These are phyloP conservation scores for Gaertneriomyces semiglobifer DNA, from an alignment of 192 early-diverging fungal genomes.

Conservation along the genomic window DNA sequence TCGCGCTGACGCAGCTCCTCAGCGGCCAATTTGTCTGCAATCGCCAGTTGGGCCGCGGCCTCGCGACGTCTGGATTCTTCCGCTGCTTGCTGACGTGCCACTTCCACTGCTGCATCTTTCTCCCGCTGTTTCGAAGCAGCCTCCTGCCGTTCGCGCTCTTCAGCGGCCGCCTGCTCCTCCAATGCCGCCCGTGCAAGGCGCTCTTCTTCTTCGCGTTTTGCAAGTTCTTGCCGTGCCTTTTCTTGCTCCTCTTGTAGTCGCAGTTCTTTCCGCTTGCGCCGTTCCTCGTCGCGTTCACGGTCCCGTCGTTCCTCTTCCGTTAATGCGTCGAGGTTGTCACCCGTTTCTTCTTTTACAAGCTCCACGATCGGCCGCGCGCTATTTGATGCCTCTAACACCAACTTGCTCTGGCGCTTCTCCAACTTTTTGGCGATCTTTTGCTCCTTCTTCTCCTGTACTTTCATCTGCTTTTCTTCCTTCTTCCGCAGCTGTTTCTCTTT, in stretches of 20 bases:
- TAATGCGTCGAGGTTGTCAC: neutral
- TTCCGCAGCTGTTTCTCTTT: neutral
- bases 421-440: neutral
- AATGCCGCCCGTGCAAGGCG: too few relatives aligned
- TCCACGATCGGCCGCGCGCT: neutral
- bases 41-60: too few relatives aligned
- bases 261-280: neutral
- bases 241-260: neutral
- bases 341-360: neutral
- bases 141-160: too few relatives aligned
- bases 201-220: neutral
- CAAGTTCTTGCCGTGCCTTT: neutral
- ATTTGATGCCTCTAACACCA: too few relatives aligned
- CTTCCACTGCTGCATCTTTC: too few relatives aligned
- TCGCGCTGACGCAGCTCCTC: too few relatives aligned
- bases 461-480: constrained; percentile 5
- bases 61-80: too few relatives aligned
- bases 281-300: constrained; percentile 24
- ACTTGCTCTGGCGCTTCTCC: neutral
- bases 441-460: constrained; percentile 2
- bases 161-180: too few relatives aligned
- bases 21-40: too few relatives aligned
- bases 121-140: too few relatives aligned
- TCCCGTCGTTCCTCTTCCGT: constrained; percentile 21
- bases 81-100: too few relatives aligned